Evolutionary conservation across 495 filamentous ascomycete genomes (phyloP), one percentile per base, ranked within the genome.

Genomic region (Annulohypoxylon moriforme): DNA sequence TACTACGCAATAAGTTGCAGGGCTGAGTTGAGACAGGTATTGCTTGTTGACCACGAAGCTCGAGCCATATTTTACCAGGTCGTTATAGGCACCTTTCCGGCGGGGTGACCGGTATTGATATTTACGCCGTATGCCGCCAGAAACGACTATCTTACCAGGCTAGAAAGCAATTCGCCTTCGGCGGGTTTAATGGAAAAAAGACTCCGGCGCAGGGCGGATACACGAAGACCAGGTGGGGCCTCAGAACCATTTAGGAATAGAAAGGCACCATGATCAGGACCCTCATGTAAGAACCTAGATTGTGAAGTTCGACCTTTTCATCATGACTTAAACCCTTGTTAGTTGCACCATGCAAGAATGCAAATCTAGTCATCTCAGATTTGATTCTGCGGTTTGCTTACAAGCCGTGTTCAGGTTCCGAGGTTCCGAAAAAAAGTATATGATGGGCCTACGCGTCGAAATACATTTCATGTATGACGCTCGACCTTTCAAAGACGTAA

Each of bases 261-360:
- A 62, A 25, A 65, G 57, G 61, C 46, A 73, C 65, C 46, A 38
- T 50, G 66, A 61, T 68, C 50, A 68, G 22, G 60, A 58, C 64
- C 64, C 65, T 73, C 64, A 56, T 61, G 71, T 73, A 73, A 73
- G 71, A 73, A 73, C 71, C 38, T 69, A 73, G 66, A 73, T 66
- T 73, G 31, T 57, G 60, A 66, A 64, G 49, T 65, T 67, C 60
- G 57, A 47, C 44, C 25, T 20, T n/a, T 60, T 52, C 44, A 50
- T 50, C 53, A 67, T 44, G 59, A 61, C 49, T 46, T 24, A 25
- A 36, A 36, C 22, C 69, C 58, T 73, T 69, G 71, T 56, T 69
- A 47, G 40, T 49, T 58, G 62, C 61, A 67, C 55, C 50, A 63
- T 66, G 66, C 61, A 58, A n/a, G 18, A 69, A 73, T 63, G 50